Percentiles rank a stretch among this genome's conserved stretches.
Evolutionary conservation across 2,329 filamentous ascomycete species (phyloP).

Genomic region (Xylaria sp.): DNA sequence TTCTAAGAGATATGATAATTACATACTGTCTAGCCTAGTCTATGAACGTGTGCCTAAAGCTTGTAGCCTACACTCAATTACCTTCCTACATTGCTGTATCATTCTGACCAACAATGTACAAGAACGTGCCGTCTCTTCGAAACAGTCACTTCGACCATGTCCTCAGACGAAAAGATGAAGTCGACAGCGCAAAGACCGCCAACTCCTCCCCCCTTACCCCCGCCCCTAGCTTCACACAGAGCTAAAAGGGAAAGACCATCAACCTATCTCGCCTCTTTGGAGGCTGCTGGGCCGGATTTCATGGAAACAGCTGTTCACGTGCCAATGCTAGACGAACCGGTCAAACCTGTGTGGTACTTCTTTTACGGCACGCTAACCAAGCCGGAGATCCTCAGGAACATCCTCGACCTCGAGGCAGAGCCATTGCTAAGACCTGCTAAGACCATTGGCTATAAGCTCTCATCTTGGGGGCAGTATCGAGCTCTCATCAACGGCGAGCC

Average conservation of each 20-base stretch:
- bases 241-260: slow-evolving; percentile 17
- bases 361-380: slow-evolving; percentile 55
- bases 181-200: slow-evolving; percentile 5
- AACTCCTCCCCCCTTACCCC: slow-evolving; percentile 8
- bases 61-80: neutral
- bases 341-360: slow-evolving; percentile 53
- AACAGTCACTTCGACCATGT: neutral
- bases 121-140: too few relatives aligned
- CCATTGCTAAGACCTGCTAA: slow-evolving; percentile 46
- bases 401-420: slow-evolving; percentile 47
- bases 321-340: slow-evolving; percentile 5
- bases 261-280: slow-evolving; percentile 29
- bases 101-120: neutral
- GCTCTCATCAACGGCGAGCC: slow-evolving; percentile 35
- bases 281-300: slow-evolving; percentile 28
- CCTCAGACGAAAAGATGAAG: slow-evolving; percentile 9
- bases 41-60: too few relatives aligned
- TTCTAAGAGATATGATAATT: too few relatives aligned
- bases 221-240: slow-evolving; percentile 18
- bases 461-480: slow-evolving; percentile 35
- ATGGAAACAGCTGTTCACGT: slow-evolving; percentile 19
- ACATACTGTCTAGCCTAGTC: too few relatives aligned
- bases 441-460: slow-evolving; percentile 43
- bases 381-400: slow-evolving; percentile 46
- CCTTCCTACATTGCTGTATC: slow-evolving; percentile 1